These are phyloP conservation scores for Lodderomyces pseudojiufengensis DNA, from an alignment of 1,139 yeast species.

Conservation along the genomic window DNA sequence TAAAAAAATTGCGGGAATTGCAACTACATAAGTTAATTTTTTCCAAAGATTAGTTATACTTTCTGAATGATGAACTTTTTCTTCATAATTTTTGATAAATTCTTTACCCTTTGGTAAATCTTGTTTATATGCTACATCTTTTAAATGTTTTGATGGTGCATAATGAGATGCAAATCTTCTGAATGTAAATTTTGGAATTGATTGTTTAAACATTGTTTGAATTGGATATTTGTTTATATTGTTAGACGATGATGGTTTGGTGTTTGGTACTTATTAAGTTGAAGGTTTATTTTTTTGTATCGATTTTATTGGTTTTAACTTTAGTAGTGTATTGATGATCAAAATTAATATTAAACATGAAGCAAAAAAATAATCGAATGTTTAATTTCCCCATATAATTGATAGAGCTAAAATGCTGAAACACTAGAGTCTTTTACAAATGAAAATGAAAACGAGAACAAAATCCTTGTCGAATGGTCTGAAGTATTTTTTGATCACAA, in stretches of 20 bases:
- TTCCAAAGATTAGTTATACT: constrained; percentile 79
- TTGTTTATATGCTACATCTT: constrained; percentile 39
- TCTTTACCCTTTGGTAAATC: constrained; percentile 43
- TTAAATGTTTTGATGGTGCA: constrained; percentile 38
- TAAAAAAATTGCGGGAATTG: constrained; percentile 73
- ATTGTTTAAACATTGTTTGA: constrained; percentile 9
- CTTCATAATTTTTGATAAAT: constrained; percentile 43
- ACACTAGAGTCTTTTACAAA: too few species aligned
- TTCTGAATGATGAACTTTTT: constrained; percentile 74
- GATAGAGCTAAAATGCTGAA: too few species aligned
- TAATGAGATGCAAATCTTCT: constrained; percentile 43
- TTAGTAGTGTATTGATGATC: neutral
- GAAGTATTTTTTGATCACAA: too few species aligned
- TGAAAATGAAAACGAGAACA: too few species aligned
- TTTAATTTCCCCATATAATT: too few species aligned
- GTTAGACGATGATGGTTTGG: constrained; percentile 1
- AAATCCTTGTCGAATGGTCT: too few species aligned
- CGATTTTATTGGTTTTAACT: constrained; percentile 3
- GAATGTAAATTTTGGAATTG: constrained; percentile 37
- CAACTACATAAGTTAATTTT: constrained; percentile 74
- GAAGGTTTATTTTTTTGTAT: constrained; percentile 1
- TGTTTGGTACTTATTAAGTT: neutral
- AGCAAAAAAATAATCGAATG: too few species aligned
- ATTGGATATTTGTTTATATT: constrained; percentile 1
- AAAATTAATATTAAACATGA: too few species aligned